Evolutionary conservation across 164 flowering plant genomes (phyloP).

Genomic region (Magnolia kwangsiensis): DNA sequence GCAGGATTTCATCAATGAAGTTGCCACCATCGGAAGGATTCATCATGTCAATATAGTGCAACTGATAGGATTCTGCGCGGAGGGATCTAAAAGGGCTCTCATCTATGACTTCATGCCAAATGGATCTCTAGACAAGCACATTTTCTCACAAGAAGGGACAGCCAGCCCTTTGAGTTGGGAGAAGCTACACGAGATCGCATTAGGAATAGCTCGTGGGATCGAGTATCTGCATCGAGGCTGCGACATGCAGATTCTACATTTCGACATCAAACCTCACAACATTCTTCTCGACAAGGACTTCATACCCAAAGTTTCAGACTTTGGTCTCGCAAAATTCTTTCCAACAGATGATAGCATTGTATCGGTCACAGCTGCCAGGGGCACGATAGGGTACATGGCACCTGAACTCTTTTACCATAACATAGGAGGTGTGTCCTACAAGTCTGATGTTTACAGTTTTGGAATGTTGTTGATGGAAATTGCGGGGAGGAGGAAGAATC

Average conservation of each 20-base stretch:
- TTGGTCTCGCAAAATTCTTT: slow-evolving; percentile 14
- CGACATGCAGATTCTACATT: slow-evolving; percentile 11
- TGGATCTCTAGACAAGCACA: slow-evolving; percentile 7
- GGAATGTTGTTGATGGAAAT: slow-evolving; percentile 14
- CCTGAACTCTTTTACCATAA: slow-evolving; percentile 10
- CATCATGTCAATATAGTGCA: slow-evolving; percentile 12
- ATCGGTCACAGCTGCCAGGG: neutral
- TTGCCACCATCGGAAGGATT: slow-evolving; percentile 9
- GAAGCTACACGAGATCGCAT: slow-evolving; percentile 5
- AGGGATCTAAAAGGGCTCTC: slow-evolving; percentile 10
- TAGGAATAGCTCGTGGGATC: slow-evolving; percentile 9
- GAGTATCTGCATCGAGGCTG: slow-evolving; percentile 14
- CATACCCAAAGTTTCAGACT: slow-evolving; percentile 13
- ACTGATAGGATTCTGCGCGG: slow-evolving; percentile 11
- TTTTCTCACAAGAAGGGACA: neutral
- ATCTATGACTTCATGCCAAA: slow-evolving; percentile 13
- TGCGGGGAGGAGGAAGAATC: slow-evolving; percentile 6
- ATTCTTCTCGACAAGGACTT: slow-evolving; percentile 11
- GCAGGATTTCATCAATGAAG: slow-evolving; percentile 12
- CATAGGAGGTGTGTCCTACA: slow-evolving; percentile 1
- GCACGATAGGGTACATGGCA: slow-evolving; percentile 12
- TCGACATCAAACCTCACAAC: slow-evolving; percentile 18
- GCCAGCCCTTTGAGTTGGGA: slow-evolving; percentile 5
- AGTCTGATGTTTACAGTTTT: slow-evolving; percentile 12
- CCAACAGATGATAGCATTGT: neutral